Percentiles rank a stretch among this genome's conserved stretches.
Evolutionary conservation across 305 asterid species (phyloP).

Genomic region (Fraxinus xanthoxyloides): DNA sequence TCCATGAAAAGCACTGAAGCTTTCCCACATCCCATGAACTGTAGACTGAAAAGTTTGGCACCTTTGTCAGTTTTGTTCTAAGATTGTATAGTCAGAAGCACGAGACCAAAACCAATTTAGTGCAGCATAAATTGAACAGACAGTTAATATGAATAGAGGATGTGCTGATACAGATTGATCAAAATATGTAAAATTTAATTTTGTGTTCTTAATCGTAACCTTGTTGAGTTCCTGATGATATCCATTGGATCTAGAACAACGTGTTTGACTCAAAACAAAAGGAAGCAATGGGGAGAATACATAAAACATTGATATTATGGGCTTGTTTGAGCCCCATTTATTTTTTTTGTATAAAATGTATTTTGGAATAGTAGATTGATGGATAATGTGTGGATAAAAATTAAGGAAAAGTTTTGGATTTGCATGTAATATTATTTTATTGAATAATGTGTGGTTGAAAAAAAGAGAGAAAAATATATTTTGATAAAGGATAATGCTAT

Average conservation of each 20-base stretch:
- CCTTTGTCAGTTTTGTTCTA: not conserved
- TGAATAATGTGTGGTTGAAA: not conserved
- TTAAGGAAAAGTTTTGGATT: not conserved
- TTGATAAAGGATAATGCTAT: too few species aligned
- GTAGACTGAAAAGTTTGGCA: constrained; percentile 53
- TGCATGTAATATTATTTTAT: too few species aligned
- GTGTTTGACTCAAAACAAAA: not conserved
- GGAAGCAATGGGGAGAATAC: not conserved
- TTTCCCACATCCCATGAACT: constrained; percentile 94
- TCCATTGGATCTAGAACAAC: not conserved
- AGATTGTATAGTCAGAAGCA: not conserved
- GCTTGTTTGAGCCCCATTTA: too few species aligned
- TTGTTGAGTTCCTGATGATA: not conserved
- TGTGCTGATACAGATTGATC: not conserved
- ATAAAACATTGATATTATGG: not conserved
- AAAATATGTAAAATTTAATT: not conserved
- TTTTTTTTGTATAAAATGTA: not conserved
- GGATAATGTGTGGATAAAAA: not conserved
- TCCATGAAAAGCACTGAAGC: constrained; percentile 73
- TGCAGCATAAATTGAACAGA: not conserved
- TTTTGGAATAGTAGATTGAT: not conserved
- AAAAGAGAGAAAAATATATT: not conserved
- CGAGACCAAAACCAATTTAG: not conserved
- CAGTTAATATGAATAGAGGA: not conserved
- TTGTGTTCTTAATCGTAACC: not conserved